Evolutionary conservation across 306 rosid species (phyloP).

Genomic region (Leucaena leucocephala): DNA sequence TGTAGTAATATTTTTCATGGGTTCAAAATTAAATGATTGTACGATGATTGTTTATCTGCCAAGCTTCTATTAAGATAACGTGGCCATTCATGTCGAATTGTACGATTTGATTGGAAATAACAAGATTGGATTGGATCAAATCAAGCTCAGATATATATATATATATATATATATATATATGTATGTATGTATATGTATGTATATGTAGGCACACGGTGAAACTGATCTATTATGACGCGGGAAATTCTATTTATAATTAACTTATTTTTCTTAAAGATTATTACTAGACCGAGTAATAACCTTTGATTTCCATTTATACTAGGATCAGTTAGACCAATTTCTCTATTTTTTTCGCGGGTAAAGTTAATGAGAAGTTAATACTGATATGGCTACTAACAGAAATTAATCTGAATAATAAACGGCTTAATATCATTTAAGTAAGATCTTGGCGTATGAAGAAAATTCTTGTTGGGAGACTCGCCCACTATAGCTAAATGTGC

Average conservation of each 20-base stretch:
- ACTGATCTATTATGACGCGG: background rate
- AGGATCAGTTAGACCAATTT: background rate
- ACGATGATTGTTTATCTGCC: background rate
- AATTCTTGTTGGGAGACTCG: too few species aligned
- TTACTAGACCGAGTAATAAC: background rate
- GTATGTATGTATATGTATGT: too few species aligned
- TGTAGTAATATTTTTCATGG: background rate
- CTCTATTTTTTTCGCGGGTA: background rate
- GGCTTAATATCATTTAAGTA: too few species aligned
- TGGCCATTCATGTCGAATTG: too few species aligned
- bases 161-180: too few species aligned
- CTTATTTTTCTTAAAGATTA: background rate
- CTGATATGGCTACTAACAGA: too few species aligned
- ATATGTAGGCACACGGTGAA: background rate
- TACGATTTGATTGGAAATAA: background rate
- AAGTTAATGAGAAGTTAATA: background rate
- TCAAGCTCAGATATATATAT: background rate
- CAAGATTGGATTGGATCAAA: background rate
- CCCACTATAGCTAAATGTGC: too few species aligned
- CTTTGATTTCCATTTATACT: background rate
- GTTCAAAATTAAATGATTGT: conserved; percentile 1
- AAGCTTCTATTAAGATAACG: background rate
- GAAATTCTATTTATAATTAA: background rate
- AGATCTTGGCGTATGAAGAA: too few species aligned
- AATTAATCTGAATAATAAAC: too few species aligned